These are phyloP conservation scores for Triadica sebifera DNA, from an alignment of 345 rosid genomes.

Conservation along the genomic window DNA sequence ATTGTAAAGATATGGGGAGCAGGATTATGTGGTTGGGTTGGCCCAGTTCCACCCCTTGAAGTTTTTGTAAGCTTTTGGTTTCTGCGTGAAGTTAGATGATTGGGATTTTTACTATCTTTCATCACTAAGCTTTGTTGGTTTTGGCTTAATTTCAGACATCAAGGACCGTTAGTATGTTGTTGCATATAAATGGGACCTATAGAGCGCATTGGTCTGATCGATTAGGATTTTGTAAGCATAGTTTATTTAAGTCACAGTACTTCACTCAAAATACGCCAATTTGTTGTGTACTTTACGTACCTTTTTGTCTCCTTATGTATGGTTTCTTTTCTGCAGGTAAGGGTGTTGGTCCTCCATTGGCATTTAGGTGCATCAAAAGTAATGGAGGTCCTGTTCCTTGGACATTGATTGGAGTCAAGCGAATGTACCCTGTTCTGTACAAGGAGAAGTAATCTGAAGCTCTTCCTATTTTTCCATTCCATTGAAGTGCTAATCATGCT, in stretches of 20 bases:
- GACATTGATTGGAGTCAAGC: conserved; percentile 79
- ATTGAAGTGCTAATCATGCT: conserved; percentile 15
- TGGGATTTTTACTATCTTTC: conserved; percentile 20
- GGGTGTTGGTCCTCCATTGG: conserved; percentile 61
- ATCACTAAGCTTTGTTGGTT: conserved; percentile 13
- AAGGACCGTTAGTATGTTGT: conserved; percentile 46
- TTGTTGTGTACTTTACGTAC: conserved; percentile 13
- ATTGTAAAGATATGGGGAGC: conserved; percentile 80
- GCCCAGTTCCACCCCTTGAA: conserved; percentile 91
- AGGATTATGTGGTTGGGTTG: conserved; percentile 72
- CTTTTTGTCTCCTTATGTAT: conserved; percentile 22
- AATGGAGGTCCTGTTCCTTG: conserved; percentile 79
- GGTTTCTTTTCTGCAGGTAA: conserved; percentile 53
- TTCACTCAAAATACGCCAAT: conserved; percentile 3
- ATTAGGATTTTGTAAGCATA: conserved; percentile 81
- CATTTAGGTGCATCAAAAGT: conserved; percentile 85
- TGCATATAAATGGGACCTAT: conserved; percentile 88
- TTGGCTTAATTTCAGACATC: conserved; percentile 57
- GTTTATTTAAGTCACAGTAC: conserved; percentile 16
- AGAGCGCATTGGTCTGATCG: conserved; percentile 95
- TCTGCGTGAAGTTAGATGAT: conserved; percentile 16
- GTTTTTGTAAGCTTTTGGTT: conserved; percentile 38
- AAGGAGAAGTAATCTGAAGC: conserved; percentile 67
- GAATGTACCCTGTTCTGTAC: conserved; percentile 84
- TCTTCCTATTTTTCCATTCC: conserved; percentile 13